Base-by-base conservation (phyloP, 1,139 yeast species). In the Hansenula anomala region DNA sequence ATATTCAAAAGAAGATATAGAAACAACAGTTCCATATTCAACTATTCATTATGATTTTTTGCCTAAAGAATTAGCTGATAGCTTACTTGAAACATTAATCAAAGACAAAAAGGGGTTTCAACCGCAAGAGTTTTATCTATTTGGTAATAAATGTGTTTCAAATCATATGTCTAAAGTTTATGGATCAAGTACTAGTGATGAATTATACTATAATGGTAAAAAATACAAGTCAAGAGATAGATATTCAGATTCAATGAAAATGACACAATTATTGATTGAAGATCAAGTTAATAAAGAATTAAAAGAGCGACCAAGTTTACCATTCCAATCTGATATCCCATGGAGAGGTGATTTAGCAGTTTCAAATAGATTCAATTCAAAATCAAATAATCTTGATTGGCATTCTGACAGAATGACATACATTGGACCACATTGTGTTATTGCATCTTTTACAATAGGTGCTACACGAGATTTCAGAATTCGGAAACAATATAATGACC, bases 341-440 rank as follows among this genome's bases (percentile, higher is more conserved):
- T 79, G 88, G 89, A 48, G 50, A 2, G 71, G 76, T 13, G 71
- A 73, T 37, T 60, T 73, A 11, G 76, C 80, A 17, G 66, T 82
- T 4, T 72, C 76, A 19, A 84, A 84, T 51, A 61, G 65, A 39
- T 84, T 77, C 56, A 69, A 68, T 8, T 63, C 62, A 6, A 64
- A 71, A 12, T 59, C 66, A 11, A 72, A 73, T 44, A 66, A 76
- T 41, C 68, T 84, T 26, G 88, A 81, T 37, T 82, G 79, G 75
- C 94, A 84, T 55, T 78, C 88, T 3, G 94, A 84, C 56, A 72
- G 84, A 44, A 58, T 84, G 43, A 77, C 86, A 1, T 69, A 78
- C 40, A 67, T 82, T 27, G 94, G 94, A 0, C 90, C 92, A 0
- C 74, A 78, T 41, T 76, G 83, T 14, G 69, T 67, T 31, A 77